These are phyloP conservation scores for Chlamydomonas sphaeroides DNA, from an alignment of 139 green algal species.

Conservation along the genomic window DNA sequence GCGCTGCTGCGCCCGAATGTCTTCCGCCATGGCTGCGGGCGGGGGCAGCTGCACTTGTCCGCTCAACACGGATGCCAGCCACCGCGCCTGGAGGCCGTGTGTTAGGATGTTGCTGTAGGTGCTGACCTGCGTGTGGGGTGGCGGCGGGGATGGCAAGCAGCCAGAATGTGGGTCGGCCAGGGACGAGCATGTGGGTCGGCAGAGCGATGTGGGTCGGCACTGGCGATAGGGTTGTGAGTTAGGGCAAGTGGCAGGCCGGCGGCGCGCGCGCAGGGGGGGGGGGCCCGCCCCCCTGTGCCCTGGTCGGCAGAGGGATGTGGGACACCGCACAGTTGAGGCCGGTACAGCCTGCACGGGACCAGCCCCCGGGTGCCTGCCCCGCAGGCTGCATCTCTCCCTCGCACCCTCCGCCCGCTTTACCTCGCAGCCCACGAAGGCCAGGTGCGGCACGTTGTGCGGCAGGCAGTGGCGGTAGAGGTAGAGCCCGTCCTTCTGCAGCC, in stretches of 20 bases:
- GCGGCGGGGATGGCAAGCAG: too few species aligned
- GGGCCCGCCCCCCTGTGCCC: too few species aligned
- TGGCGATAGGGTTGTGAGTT: too few species aligned
- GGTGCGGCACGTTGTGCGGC: neutral
- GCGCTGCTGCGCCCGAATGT: constrained; percentile 21
- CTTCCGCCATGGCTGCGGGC: constrained; percentile 7
- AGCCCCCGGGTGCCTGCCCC: too few species aligned
- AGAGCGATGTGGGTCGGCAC: too few species aligned
- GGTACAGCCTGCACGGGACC: neutral
- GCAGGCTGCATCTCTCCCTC: too few species aligned
- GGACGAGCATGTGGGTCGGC: too few species aligned
- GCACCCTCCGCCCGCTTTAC: neutral
- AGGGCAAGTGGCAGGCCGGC: too few species aligned
- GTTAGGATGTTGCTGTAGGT: constrained; percentile 41
- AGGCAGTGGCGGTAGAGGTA: constrained; percentile 50
- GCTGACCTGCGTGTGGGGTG: neutral
- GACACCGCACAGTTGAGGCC: neutral
- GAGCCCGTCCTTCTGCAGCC: constrained; percentile 50
- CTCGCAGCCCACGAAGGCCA: constrained; percentile 44
- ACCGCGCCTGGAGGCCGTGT: constrained; percentile 21
- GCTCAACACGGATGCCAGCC: constrained; percentile 7
- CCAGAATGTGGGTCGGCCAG: too few species aligned
- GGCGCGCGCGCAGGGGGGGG: too few species aligned
- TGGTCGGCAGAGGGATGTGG: too few species aligned
- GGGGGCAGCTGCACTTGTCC: neutral